These are phyloP conservation scores for Russula vinacea DNA, from an alignment of 768 basidiomycete genomes.

Conservation along the genomic window DNA sequence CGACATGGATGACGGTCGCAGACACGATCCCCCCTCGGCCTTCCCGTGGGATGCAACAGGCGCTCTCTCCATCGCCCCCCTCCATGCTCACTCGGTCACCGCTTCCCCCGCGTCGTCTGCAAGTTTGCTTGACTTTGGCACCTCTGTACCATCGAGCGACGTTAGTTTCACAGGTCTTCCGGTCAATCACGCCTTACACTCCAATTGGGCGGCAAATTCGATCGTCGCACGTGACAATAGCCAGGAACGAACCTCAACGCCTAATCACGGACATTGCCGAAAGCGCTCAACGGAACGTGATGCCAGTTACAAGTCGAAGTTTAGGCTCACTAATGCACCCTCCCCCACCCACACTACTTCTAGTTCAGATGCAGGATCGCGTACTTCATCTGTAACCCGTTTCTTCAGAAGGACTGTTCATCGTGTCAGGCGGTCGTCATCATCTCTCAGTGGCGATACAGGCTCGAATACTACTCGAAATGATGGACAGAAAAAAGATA, in stretches of 20 bases:
- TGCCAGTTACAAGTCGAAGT: constrained; percentile 23
- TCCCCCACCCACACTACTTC: constrained; percentile 41
- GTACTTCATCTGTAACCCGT: constrained; percentile 33
- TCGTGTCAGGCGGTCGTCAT: constrained; percentile 16
- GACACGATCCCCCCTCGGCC: constrained; percentile 34
- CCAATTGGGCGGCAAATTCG: constrained; percentile 49
- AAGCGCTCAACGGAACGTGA: constrained; percentile 40
- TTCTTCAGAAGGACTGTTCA: constrained; percentile 20
- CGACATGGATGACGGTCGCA: constrained; percentile 51
- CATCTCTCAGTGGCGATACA: constrained; percentile 29
- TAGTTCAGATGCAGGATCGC: constrained; percentile 36
- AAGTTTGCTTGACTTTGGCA: constrained; percentile 43
- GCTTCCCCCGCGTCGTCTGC: constrained; percentile 42
- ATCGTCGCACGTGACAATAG: constrained; percentile 59
- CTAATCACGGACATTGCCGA: constrained; percentile 9
- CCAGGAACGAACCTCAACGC: no score
- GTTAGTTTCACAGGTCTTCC: constrained; percentile 38
- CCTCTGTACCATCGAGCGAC: constrained; percentile 42
- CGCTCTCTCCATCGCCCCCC: constrained; percentile 39
- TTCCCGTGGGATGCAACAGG: constrained; percentile 43
- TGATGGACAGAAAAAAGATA: constrained; percentile 31
- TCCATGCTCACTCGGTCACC: constrained; percentile 42
- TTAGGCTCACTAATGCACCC: constrained; percentile 28
- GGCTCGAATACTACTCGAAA: constrained; percentile 5
- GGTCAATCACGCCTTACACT: constrained; percentile 37